Evolutionary conservation across 2,329 filamentous ascomycete species (phyloP).

Genomic region (Verticillium nubilum): DNA sequence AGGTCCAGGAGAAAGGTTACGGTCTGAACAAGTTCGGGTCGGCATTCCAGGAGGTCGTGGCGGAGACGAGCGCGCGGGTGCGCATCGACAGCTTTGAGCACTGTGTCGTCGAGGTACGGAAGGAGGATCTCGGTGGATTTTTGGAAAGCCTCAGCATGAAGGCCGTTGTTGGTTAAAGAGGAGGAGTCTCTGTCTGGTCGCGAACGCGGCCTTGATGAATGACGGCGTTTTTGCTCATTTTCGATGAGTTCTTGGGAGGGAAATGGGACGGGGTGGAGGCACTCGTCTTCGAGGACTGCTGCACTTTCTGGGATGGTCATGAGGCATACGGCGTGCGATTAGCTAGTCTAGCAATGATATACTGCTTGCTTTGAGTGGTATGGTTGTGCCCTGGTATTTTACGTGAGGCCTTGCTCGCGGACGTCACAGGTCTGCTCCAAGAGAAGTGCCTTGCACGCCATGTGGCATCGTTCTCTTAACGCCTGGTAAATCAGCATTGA

Average conservation of each 20-base stretch:
- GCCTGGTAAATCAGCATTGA: too few species aligned
- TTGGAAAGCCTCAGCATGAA: slow-evolving; percentile 90
- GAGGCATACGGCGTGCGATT: neutral
- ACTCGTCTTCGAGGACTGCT: neutral
- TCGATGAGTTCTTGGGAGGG: neutral
- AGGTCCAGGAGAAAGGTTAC: slow-evolving; percentile 55
- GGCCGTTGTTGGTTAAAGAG: slow-evolving; percentile 61
- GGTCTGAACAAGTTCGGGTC: slow-evolving; percentile 87
- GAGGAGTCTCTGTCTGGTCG: neutral
- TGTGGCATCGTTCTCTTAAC: too few species aligned
- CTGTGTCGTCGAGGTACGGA: slow-evolving; percentile 95
- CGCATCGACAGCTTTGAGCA: slow-evolving; percentile 96
- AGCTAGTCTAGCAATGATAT: neutral
- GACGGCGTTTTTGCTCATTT: neutral
- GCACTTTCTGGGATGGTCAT: neutral
- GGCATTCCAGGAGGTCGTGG: slow-evolving; percentile 91
- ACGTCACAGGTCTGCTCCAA: too few species aligned
- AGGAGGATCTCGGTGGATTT: slow-evolving; percentile 88
- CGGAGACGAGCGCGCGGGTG: slow-evolving; percentile 83
- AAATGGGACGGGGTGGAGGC: neutral
- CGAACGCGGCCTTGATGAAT: neutral
- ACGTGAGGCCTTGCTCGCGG: too few species aligned
- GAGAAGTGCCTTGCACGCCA: too few species aligned
- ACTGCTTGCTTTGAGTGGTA: neutral
- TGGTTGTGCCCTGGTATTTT: too few species aligned